Evolutionary conservation across 805 yeast genomes (phyloP).

Genomic region (Danielozyma ontarioensis): DNA sequence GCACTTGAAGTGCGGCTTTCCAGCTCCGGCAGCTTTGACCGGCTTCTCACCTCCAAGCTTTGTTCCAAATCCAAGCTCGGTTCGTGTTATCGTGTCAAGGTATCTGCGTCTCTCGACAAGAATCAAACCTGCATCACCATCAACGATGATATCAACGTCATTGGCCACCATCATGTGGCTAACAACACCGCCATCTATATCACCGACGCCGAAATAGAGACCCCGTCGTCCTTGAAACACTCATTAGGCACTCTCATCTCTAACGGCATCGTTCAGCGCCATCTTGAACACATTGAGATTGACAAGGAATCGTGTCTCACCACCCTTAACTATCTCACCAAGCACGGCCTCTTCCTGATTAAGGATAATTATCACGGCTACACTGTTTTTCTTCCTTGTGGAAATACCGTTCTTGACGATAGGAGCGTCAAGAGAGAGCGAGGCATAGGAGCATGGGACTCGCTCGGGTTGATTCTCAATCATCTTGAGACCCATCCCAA

Average conservation of each 20-base stretch:
- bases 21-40: constrained; percentile 10
- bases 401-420: constrained; percentile 24
- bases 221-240: constrained; percentile 61
- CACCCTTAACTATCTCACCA: constrained; percentile 54
- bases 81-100: constrained; percentile 44
- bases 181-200: constrained; percentile 59
- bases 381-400: constrained; percentile 74
- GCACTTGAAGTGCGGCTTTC: constrained; percentile 24
- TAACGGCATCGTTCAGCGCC: constrained; percentile 21
- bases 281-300: constrained; percentile 23
- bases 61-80: constrained; percentile 59
- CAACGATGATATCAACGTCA: constrained; percentile 53
- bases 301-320: constrained; percentile 49
- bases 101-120: constrained; percentile 18
- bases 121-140: constrained; percentile 25
- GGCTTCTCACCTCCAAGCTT: constrained; percentile 45
- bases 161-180: constrained; percentile 39
- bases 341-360: constrained; percentile 48
- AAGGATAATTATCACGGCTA: constrained; percentile 57
- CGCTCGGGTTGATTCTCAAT: constrained; percentile 52
- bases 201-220: constrained; percentile 50
- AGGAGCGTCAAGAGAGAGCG: constrained; percentile 2
- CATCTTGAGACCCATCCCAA: constrained; percentile 51
- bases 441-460: constrained; percentile 51
- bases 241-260: constrained; percentile 50